These are phyloP conservation scores for Pseudogymnoascus sp. DNA, from an alignment of 2,329 filamentous ascomycete species.

Conservation along the genomic window DNA sequence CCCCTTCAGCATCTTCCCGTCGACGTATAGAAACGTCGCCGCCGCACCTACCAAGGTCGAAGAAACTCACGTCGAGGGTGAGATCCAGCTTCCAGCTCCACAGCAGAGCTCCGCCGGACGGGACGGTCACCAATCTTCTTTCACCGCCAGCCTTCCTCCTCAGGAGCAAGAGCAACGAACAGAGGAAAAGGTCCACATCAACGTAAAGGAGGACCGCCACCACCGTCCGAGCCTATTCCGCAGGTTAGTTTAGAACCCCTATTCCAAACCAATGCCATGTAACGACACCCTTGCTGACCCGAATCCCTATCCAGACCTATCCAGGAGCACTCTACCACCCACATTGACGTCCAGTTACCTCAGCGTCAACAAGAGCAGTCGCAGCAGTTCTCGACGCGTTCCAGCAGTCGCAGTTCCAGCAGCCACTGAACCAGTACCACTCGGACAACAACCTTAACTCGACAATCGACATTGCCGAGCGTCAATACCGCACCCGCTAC, in stretches of 20 bases:
- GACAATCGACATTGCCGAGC: constrained; percentile 56
- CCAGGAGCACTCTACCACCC: constrained; percentile 38
- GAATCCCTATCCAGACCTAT: constrained; percentile 22
- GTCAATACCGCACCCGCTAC: constrained; percentile 58
- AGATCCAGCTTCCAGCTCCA: constrained; percentile 62
- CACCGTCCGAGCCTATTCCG: constrained; percentile 56
- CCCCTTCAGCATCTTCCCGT: constrained; percentile 99
- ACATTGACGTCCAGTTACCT: constrained; percentile 43
- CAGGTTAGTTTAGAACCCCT: constrained; percentile 26
- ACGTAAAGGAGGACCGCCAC: constrained; percentile 70
- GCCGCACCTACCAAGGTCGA: constrained; percentile 58
- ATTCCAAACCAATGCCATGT: constrained; percentile 15
- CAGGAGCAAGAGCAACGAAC: constrained; percentile 39
- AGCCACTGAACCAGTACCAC: constrained; percentile 52
- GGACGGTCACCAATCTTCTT: constrained; percentile 88
- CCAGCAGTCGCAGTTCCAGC: constrained; percentile 48
- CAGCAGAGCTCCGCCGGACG: constrained; percentile 78
- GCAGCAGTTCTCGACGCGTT: constrained; percentile 37
- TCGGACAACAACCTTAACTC: constrained; percentile 38
- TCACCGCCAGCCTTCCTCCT: constrained; percentile 58
- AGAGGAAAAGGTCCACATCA: constrained; percentile 79
- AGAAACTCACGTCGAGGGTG: constrained; percentile 79
- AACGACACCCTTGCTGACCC: constrained; percentile 17
- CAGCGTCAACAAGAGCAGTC: constrained; percentile 27
- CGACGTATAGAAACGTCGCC: constrained; percentile 76